Conservation (phyloP, 495 filamentous ascomycete species). For the Podospora sp. region DNA sequence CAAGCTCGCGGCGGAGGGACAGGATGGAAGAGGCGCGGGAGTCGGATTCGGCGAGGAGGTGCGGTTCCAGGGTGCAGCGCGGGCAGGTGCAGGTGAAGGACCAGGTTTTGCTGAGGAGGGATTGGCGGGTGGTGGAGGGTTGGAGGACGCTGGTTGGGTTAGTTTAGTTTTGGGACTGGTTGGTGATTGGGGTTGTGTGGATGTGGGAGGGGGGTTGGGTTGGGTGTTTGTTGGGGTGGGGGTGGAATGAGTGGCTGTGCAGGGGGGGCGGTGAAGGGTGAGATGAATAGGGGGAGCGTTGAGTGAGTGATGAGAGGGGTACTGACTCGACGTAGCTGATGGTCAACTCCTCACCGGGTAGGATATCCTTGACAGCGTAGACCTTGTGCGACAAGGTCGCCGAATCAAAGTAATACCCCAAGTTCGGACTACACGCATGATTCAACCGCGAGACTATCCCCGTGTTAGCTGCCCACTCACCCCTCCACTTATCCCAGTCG, state of each 20-base stretch:
- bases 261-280: neutral
- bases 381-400: conserved; percentile 34
- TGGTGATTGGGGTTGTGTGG: neutral
- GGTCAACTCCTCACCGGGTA: conserved; percentile 36
- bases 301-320: no score
- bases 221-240: no score
- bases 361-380: conserved; percentile 34
- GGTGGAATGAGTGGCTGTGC: no score
- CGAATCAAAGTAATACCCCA: conserved; percentile 42
- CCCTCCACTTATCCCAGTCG: neutral
- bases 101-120: conserved; percentile 35
- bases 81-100: conserved; percentile 40
- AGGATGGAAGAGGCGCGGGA: conserved; percentile 31
- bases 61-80: conserved; percentile 35
- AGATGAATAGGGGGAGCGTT: neutral
- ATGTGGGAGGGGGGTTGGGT: no score
- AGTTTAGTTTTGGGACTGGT: neutral
- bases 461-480: no score
- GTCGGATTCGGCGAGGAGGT: conserved; percentile 37
- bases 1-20: conserved; percentile 33
- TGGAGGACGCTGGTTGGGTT: conserved; percentile 33
- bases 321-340: conserved; percentile 42
- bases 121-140: conserved; percentile 27
- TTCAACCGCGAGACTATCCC: conserved; percentile 38
- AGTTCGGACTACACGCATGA: conserved; percentile 42